These are phyloP conservation scores for Suhomyces choctaworum DNA, from an alignment of 1,139 yeast genomes.

Conservation along the genomic window DNA sequence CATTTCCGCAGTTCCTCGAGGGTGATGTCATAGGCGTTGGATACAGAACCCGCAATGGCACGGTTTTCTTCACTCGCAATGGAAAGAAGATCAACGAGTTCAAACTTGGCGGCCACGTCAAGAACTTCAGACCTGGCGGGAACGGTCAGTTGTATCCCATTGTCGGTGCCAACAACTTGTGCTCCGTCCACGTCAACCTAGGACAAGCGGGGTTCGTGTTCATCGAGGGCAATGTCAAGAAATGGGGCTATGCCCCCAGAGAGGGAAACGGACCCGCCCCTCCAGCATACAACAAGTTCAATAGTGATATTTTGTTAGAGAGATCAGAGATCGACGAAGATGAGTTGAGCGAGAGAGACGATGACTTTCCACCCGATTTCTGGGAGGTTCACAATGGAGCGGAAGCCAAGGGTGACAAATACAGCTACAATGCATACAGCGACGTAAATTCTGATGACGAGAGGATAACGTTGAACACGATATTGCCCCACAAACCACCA, in stretches of 20 bases:
- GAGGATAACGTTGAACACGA: slow-evolving; percentile 42
- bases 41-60: slow-evolving; percentile 58
- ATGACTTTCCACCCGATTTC: slow-evolving; percentile 59
- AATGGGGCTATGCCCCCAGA: slow-evolving; percentile 65
- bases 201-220: slow-evolving; percentile 61
- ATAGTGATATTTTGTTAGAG: slow-evolving; percentile 54
- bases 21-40: slow-evolving; percentile 75
- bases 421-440: slow-evolving; percentile 43
- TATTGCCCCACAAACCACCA: slow-evolving; percentile 39
- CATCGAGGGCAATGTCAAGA: slow-evolving; percentile 60
- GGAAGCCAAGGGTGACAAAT: slow-evolving; percentile 30
- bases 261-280: slow-evolving; percentile 66
- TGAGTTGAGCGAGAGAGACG: slow-evolving; percentile 47
- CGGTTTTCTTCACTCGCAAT: slow-evolving; percentile 66
- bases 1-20: slow-evolving; percentile 48
- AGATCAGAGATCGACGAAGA: slow-evolving; percentile 55
- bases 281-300: slow-evolving; percentile 57
- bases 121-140: slow-evolving; percentile 38
- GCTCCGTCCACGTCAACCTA: slow-evolving; percentile 55
- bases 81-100: slow-evolving; percentile 70
- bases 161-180: slow-evolving; percentile 52
- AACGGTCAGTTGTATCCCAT: slow-evolving; percentile 51
- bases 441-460: slow-evolving; percentile 39
- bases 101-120: slow-evolving; percentile 68
- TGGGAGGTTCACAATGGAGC: slow-evolving; percentile 36